Conservation (phyloP, 495 filamentous ascomycete species). For the Gamarada debralockiae region DNA sequence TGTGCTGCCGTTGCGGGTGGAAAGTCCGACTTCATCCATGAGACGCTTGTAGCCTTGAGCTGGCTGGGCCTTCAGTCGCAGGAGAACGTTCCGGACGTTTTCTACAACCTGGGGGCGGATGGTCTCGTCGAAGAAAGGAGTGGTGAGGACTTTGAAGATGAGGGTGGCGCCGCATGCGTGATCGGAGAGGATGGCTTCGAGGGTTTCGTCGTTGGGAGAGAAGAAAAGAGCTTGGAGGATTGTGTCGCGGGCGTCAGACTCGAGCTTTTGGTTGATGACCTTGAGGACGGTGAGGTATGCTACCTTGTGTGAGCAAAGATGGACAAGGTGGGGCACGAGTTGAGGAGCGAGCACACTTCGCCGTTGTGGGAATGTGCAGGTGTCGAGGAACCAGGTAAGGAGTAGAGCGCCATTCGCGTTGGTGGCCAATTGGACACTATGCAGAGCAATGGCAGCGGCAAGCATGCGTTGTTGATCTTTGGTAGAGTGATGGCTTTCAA, state of each 20-base stretch:
- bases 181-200: slow-evolving; percentile 89
- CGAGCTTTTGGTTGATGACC: slow-evolving; percentile 96
- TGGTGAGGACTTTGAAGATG: slow-evolving; percentile 97
- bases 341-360: slow-evolving; percentile 89
- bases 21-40: slow-evolving; percentile 81
- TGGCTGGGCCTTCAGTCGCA: slow-evolving; percentile 86
- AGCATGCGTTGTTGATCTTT: slow-evolving; percentile 96
- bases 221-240: slow-evolving; percentile 94
- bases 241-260: slow-evolving; percentile 87
- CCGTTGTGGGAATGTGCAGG: slow-evolving; percentile 90
- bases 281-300: slow-evolving; percentile 96
- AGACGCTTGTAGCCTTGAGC: slow-evolving; percentile 96
- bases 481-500: slow-evolving; percentile 92
- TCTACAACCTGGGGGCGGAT: slow-evolving; percentile 84
- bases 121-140: slow-evolving; percentile 93
- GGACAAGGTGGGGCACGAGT: slow-evolving; percentile 92
- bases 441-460: slow-evolving; percentile 88
- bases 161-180: slow-evolving; percentile 90
- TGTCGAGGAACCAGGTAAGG: slow-evolving; percentile 97
- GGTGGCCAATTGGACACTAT: slow-evolving; percentile 94
- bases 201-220: slow-evolving; percentile 76
- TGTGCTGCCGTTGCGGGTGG: slow-evolving; percentile 29
- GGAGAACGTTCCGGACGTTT: slow-evolving; percentile 84
- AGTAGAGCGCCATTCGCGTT: slow-evolving; percentile 94
- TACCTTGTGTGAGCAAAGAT: slow-evolving; percentile 98